Evolutionary conservation across 441 rosid genomes (phyloP).

Genomic region (Pelargonium australe): DNA sequence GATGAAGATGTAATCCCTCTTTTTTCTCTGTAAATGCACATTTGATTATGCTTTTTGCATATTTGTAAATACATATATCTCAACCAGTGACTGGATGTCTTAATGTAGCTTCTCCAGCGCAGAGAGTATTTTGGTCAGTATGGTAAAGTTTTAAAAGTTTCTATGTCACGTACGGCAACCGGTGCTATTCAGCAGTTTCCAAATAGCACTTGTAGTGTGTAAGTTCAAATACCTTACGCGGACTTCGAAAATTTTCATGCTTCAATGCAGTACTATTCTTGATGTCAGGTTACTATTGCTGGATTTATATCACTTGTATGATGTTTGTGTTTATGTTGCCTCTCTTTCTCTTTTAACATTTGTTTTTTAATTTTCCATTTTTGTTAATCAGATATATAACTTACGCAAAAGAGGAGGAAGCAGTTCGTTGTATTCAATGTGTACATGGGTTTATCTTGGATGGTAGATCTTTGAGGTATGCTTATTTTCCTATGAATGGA

Average conservation of each 20-base stretch:
- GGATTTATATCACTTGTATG: neutral
- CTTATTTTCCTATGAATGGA: neutral
- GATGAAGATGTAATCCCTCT: slow-evolving; percentile 42
- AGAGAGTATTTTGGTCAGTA: slow-evolving; percentile 75
- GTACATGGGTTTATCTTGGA: slow-evolving; percentile 51
- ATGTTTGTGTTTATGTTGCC: neutral
- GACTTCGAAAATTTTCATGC: neutral
- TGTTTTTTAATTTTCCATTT: slow-evolving; percentile 1
- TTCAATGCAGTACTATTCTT: neutral
- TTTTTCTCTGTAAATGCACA: neutral
- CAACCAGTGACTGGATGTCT: neutral
- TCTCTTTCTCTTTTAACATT: neutral
- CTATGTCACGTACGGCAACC: slow-evolving; percentile 61
- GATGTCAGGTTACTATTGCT: slow-evolving; percentile 1
- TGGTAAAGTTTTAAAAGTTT: slow-evolving; percentile 77
- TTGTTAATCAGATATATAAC: slow-evolving; percentile 41
- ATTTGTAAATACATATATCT: neutral
- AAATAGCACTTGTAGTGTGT: slow-evolving; percentile 71
- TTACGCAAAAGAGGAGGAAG: slow-evolving; percentile 58
- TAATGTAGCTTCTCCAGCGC: slow-evolving; percentile 40
- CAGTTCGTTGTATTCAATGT: slow-evolving; percentile 52
- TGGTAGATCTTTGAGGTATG: slow-evolving; percentile 53
- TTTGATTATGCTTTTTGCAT: neutral
- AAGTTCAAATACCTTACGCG: slow-evolving; percentile 18
- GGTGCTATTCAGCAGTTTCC: slow-evolving; percentile 69